These are phyloP conservation scores for Candida saitoana DNA, from an alignment of 805 yeast species.

Conservation along the genomic window DNA sequence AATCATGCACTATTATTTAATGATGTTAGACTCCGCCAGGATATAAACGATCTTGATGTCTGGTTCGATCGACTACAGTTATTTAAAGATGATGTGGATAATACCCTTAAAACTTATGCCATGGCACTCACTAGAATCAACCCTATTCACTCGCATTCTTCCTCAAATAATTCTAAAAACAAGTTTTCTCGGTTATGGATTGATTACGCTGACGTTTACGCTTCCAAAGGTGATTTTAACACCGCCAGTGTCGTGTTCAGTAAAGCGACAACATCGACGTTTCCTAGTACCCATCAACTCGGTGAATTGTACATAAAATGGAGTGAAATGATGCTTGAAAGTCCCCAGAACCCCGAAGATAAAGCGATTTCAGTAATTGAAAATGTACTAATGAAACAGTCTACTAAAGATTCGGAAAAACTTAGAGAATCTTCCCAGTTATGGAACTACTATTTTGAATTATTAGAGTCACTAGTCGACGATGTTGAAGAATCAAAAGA, in stretches of 20 bases:
- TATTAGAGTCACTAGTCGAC: constrained; percentile 55
- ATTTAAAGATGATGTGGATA: constrained; percentile 38
- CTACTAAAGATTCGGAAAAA: constrained; percentile 27
- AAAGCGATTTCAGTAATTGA: constrained; percentile 33
- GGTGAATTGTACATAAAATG: constrained; percentile 70
- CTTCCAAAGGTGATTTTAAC: constrained; percentile 46
- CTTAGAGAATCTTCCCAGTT: constrained; percentile 57
- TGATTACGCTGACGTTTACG: constrained; percentile 62
- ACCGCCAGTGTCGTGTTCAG: constrained; percentile 62
- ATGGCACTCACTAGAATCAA: constrained; percentile 64
- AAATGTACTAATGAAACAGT: constrained; percentile 21
- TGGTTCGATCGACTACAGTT: constrained; percentile 66
- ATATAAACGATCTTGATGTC: constrained; percentile 54
- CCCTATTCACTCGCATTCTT: constrained; percentile 44
- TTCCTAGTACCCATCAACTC: constrained; percentile 55
- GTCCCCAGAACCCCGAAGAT: constrained; percentile 44
- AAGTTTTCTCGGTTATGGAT: constrained; percentile 65
- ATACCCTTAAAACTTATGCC: constrained; percentile 49
- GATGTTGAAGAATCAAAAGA: constrained; percentile 24
- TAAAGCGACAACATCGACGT: constrained; percentile 70
- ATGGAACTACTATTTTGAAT: constrained; percentile 73
- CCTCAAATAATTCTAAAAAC: constrained; percentile 11
- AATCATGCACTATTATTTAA: constrained; percentile 55
- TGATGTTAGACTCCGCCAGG: constrained; percentile 63
- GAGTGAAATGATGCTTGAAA: constrained; percentile 61